Evolutionary conservation across 495 filamentous ascomycete species (phyloP).

Genomic region (Penicillium canescens): DNA sequence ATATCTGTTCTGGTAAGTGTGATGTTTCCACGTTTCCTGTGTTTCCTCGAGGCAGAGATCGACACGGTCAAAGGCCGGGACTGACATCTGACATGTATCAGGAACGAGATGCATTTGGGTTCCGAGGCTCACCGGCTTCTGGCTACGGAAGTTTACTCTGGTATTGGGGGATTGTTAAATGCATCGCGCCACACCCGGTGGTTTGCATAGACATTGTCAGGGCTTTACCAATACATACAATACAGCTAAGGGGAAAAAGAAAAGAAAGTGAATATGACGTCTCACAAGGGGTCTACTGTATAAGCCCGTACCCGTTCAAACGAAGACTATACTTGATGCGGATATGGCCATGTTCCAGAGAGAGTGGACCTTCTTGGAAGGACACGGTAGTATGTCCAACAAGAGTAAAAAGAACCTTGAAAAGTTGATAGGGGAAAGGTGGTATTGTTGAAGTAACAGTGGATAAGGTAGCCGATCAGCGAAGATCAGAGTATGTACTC

Average conservation of each 20-base stretch:
- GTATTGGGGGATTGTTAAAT: conserved; percentile 41
- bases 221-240: not conserved
- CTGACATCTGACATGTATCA: conserved; percentile 17
- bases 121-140: conserved; percentile 50
- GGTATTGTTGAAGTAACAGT: conserved; percentile 9
- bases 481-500: not conserved
- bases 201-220: conserved; percentile 29
- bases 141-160: conserved; percentile 46
- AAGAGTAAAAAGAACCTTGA: conserved; percentile 3
- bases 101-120: conserved; percentile 55
- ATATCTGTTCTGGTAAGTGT: conserved; percentile 54
- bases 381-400: conserved; percentile 25
- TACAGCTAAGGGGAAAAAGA: not conserved
- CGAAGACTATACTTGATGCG: conserved; percentile 13
- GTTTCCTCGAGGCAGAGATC: conserved; percentile 1
- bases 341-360: conserved; percentile 4
- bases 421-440: conserved; percentile 6
- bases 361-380: too few relatives aligned
- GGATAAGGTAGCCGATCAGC: not conserved
- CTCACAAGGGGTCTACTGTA: not conserved
- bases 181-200: conserved; percentile 20
- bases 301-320: conserved; percentile 16
- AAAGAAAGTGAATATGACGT: conserved; percentile 4
- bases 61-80: conserved; percentile 1
- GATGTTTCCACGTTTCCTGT: not conserved